phyloP scores from a whole-genome alignment of 768 basidiomycete species.

The Hygrocybe punicea region DNA sequence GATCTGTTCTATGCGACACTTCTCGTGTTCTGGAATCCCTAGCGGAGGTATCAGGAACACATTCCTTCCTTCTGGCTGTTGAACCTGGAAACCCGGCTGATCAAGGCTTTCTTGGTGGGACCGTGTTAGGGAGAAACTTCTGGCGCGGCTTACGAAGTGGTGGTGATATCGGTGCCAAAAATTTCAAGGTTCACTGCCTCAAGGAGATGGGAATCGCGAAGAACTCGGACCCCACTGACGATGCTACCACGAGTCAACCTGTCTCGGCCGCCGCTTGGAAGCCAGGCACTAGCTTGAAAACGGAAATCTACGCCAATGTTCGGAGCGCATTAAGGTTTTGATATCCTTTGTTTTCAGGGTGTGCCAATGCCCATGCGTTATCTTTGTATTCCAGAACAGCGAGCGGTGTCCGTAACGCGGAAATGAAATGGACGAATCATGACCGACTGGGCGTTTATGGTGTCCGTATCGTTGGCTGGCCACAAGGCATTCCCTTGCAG shows the following conservation, averaged over 20 bases:
- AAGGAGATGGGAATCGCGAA: conserved; percentile 24
- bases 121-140: conserved; percentile 57
- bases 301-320: conserved; percentile 53
- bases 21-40: conserved; percentile 57
- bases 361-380: neutral
- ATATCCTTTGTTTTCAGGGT: conserved; percentile 8
- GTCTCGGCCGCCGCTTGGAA: conserved; percentile 22
- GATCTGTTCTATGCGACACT: conserved; percentile 44
- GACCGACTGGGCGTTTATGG: conserved; percentile 54
- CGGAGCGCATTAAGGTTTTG: conserved; percentile 53
- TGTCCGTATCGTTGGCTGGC: conserved; percentile 64
- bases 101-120: conserved; percentile 62
- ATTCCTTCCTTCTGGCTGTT: conserved; percentile 62
- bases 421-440: conserved; percentile 76
- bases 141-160: conserved; percentile 61
- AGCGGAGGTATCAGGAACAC: conserved; percentile 45
- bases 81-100: conserved; percentile 48
- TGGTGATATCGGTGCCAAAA: conserved; percentile 53
- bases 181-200: conserved; percentile 49
- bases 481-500: conserved; percentile 50
- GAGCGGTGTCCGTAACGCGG: conserved; percentile 60
- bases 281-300: conserved; percentile 42
- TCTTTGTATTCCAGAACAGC: conserved; percentile 37
- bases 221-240: conserved; percentile 12
- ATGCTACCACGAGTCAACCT: conserved; percentile 11